phyloP scores from a whole-genome alignment of 495 filamentous ascomycete species.

The Filosporella fistucella region DNA sequence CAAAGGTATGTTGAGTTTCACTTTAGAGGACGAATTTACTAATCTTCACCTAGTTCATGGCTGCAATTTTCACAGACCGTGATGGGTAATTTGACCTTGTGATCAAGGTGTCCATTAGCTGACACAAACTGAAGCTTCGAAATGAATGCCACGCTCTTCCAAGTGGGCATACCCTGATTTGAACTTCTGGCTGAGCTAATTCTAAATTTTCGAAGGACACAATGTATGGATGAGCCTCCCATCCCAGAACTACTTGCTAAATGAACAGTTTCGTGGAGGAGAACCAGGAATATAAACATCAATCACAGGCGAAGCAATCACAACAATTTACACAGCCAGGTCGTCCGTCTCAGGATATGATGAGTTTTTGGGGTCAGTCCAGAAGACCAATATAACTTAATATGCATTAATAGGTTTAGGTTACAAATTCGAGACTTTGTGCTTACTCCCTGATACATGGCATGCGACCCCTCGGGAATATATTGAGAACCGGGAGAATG shows the following conservation, averaged over 20 bases:
- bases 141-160: conserved; percentile 90
- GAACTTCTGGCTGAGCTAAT: conserved; percentile 13
- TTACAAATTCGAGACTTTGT: conserved; percentile 93
- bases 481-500: conserved; percentile 69
- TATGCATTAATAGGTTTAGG: conserved; percentile 40
- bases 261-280: conserved; percentile 84
- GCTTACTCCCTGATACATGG: conserved; percentile 69
- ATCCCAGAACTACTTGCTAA: conserved; percentile 11
- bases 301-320: conserved; percentile 37
- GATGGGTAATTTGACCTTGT: conserved; percentile 53
- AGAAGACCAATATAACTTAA: conserved; percentile 15
- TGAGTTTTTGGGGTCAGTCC: conserved; percentile 58
- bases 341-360: conserved; percentile 57
- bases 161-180: conserved; percentile 51
- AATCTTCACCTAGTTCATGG: conserved; percentile 62
- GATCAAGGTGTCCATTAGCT: background rate
- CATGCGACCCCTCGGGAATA: conserved; percentile 60
- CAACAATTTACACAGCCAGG: conserved; percentile 48
- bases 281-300: conserved; percentile 64
- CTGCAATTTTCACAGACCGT: conserved; percentile 73
- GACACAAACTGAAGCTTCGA: conserved; percentile 60
- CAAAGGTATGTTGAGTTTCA: conserved; percentile 58
- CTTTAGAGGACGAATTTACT: conserved; percentile 1
- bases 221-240: conserved; percentile 49
- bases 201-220: conserved; percentile 51